phyloP scores from a whole-genome alignment of 371 early-diverging fungal species.

The Mucor sp. region DNA sequence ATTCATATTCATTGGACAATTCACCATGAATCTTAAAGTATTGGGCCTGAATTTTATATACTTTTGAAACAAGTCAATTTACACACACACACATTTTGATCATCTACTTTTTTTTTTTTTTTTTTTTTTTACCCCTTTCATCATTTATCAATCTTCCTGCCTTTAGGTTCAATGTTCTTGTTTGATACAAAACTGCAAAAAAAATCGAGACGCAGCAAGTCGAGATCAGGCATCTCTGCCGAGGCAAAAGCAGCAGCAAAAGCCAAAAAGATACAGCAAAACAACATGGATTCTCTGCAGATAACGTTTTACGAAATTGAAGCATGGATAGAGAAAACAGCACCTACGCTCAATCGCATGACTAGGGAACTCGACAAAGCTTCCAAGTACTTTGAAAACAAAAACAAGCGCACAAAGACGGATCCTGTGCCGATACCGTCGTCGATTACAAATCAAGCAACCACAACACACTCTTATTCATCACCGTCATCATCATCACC shows the following conservation, averaged over 20 bases:
- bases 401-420: constrained; percentile 8
- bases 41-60: background rate
- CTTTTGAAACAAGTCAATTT: background rate
- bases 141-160: background rate
- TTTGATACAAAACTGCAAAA: constrained; percentile 9
- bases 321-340: constrained; percentile 54
- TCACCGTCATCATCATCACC: no score
- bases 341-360: constrained; percentile 46
- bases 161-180: constrained; percentile 6
- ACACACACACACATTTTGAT: background rate
- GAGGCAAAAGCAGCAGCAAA: constrained; percentile 37
- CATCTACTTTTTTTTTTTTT: no score
- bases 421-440: background rate
- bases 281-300: constrained; percentile 50
- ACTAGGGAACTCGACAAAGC: constrained; percentile 52
- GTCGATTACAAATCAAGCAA: background rate
- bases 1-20: background rate
- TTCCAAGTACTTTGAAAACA: constrained; percentile 40
- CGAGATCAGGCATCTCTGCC: background rate
- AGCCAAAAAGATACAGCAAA: constrained; percentile 42
- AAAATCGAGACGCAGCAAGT: constrained; percentile 3
- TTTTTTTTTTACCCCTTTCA: background rate
- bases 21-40: background rate
- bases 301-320: constrained; percentile 57
- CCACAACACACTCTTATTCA: background rate